Percentiles rank a stretch among this genome's conserved stretches.
Conservation (phyloP, 2,329 filamentous ascomycete genomes). For the Setomelanomma holmii region DNA sequence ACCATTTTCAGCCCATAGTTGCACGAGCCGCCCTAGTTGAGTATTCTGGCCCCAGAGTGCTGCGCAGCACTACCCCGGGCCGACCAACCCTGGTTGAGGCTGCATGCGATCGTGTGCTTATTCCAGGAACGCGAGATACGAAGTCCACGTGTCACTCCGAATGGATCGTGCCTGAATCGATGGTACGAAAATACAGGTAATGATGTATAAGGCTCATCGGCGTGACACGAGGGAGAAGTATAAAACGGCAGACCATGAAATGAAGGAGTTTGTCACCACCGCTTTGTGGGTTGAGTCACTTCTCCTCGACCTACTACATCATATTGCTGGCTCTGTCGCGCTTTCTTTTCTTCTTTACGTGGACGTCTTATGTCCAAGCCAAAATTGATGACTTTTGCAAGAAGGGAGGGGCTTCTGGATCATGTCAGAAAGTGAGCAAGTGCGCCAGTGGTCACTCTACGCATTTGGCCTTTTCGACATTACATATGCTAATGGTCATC, state of each 20-base stretch:
- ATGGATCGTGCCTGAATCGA: not conserved
- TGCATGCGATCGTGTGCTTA: not conserved
- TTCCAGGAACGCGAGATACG: not conserved
- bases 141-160: not conserved
- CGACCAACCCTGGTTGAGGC: not conserved
- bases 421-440: slow-evolving; percentile 2
- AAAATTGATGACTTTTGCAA: slow-evolving; percentile 4
- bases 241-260: too few relatives aligned
- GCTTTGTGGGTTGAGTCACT: too few relatives aligned
- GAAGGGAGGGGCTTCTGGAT: not conserved
- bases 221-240: not conserved
- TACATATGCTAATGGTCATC: too few relatives aligned
- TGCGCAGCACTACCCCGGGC: not conserved
- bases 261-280: too few relatives aligned
- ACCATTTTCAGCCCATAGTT: not conserved
- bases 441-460: not conserved
- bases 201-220: not conserved
- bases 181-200: not conserved
- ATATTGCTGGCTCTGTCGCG: too few relatives aligned
- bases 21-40: not conserved
- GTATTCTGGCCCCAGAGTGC: not conserved
- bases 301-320: too few relatives aligned
- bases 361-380: not conserved
- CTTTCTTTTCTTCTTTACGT: not conserved
- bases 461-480: too few relatives aligned